These are phyloP conservation scores for Plenodomus biglobosus DNA, from an alignment of 2,329 filamentous ascomycete genomes.

Conservation along the genomic window DNA sequence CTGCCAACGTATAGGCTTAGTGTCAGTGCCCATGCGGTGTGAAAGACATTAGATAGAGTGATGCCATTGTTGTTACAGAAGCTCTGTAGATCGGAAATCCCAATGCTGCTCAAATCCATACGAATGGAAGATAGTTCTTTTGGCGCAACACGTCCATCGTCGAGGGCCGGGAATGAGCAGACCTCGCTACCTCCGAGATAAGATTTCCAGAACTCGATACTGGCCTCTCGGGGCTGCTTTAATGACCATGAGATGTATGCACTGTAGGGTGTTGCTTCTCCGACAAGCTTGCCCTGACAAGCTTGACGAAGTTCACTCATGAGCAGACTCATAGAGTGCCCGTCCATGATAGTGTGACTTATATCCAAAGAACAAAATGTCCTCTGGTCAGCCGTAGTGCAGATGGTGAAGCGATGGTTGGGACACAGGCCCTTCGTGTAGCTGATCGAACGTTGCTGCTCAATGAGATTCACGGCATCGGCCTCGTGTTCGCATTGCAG, in stretches of 20 bases:
- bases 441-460: conserved; percentile 23
- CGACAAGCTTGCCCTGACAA: conserved; percentile 24
- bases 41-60: conserved; percentile 53
- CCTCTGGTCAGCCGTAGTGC: conserved; percentile 21
- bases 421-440: conserved; percentile 29
- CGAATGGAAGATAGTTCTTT: conserved; percentile 31
- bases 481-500: conserved; percentile 22
- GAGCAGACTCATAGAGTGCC: conserved; percentile 37
- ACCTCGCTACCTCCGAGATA: conserved; percentile 36
- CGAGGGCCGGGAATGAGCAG: conserved; percentile 37
- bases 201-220: conserved; percentile 36
- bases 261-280: conserved; percentile 34
- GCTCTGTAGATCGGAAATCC: conserved; percentile 29
- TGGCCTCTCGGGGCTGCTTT: conserved; percentile 27
- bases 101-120: conserved; percentile 31
- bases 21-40: conserved; percentile 46
- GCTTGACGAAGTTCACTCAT: conserved; percentile 31
- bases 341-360: conserved; percentile 42
- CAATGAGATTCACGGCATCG: conserved; percentile 24
- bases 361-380: conserved; percentile 39
- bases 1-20: conserved; percentile 43
- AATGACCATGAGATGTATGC: conserved; percentile 37
- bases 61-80: conserved; percentile 50
- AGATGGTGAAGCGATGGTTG: conserved; percentile 39
- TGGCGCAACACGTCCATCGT: conserved; percentile 21